Conservation (phyloP, 768 basidiomycete genomes). For the Kwoniella newhampshirensis region DNA sequence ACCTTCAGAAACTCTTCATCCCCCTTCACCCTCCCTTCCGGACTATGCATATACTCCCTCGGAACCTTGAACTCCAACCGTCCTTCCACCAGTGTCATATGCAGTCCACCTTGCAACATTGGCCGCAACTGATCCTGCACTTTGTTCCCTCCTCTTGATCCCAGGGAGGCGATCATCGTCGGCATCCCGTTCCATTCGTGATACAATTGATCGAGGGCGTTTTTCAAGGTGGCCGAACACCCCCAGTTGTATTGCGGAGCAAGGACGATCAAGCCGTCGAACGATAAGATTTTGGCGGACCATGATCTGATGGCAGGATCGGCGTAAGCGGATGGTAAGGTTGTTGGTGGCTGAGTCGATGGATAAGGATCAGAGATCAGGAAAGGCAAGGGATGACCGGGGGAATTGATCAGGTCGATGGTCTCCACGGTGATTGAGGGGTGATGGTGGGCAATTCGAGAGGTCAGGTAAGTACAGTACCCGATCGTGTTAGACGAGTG, state of each 20-base stretch:
- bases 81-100: constrained; percentile 54
- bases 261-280: constrained; percentile 54
- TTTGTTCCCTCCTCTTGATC: constrained; percentile 52
- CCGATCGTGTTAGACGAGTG: constrained; percentile 17
- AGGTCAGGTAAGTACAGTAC: constrained; percentile 8
- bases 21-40: constrained; percentile 13
- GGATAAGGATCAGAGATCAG: constrained; percentile 2
- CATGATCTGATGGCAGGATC: constrained; percentile 49
- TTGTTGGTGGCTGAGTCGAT: constrained; percentile 3
- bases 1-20: constrained; percentile 12
- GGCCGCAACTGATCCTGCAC: constrained; percentile 47
- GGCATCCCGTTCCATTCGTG: constrained; percentile 55
- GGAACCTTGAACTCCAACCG: constrained; percentile 63
- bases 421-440: constrained; percentile 2
- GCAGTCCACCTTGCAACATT: constrained; percentile 39
- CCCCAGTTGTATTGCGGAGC: constrained; percentile 57
- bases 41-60: constrained; percentile 6
- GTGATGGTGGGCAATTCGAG: too few relatives aligned
- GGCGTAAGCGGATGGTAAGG: constrained; percentile 36
- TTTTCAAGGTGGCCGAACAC: constrained; percentile 55
- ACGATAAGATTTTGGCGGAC: constrained; percentile 46
- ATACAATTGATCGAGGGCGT: constrained; percentile 56
- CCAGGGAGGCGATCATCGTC: constrained; percentile 53
- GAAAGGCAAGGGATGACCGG: constrained; percentile 23
- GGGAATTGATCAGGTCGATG: background rate